A percentile compares a stretch with the other conserved stretches of the same genome.
These are phyloP conservation scores for Zygnema circumcarinatum DNA, from an alignment of 139 green algal species.

Conservation along the genomic window DNA sequence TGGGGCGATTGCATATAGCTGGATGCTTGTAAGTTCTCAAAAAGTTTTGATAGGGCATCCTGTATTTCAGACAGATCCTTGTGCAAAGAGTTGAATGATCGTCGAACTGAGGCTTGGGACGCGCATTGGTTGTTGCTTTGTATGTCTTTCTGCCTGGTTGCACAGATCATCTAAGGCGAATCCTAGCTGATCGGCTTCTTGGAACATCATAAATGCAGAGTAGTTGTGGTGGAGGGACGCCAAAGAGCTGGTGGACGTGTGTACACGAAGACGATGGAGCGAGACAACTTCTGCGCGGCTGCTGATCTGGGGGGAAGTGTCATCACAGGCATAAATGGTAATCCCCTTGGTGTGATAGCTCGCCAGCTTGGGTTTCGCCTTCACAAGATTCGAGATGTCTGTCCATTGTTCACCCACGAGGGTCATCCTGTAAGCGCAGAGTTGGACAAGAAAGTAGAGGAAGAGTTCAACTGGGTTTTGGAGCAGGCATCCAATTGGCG, in stretches of 20 bases:
- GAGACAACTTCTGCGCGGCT: slow-evolving; percentile 37
- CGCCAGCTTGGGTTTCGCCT: slow-evolving; percentile 76
- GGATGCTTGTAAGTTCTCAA: too few relatives aligned
- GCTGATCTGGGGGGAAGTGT: slow-evolving; percentile 91
- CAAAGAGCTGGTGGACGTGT: slow-evolving; percentile 82
- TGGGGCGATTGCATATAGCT: too few relatives aligned
- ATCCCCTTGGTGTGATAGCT: slow-evolving; percentile 70
- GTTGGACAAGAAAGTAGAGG: slow-evolving; percentile 64
- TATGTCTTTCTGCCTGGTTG: too few relatives aligned
- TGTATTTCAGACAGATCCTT: too few relatives aligned
- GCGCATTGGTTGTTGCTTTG: too few relatives aligned
- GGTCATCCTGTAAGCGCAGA: slow-evolving; percentile 48
- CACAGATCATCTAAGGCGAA: too few relatives aligned
- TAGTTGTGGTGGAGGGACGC: slow-evolving; percentile 85
- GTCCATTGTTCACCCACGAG: slow-evolving; percentile 60
- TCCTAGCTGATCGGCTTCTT: too few relatives aligned
- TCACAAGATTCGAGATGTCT: slow-evolving; percentile 74
- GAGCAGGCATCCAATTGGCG: slow-evolving; percentile 57
- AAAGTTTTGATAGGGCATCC: too few relatives aligned
- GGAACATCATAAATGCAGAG: too few relatives aligned
- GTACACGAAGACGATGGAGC: slow-evolving; percentile 68
- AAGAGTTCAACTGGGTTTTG: slow-evolving; percentile 80
- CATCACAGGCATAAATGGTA: slow-evolving; percentile 91
- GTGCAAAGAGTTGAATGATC: too few relatives aligned
- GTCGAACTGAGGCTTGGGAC: too few relatives aligned